Base-by-base conservation (phyloP, 345 rosid genomes). In the Pugionium cornutum region DNA sequence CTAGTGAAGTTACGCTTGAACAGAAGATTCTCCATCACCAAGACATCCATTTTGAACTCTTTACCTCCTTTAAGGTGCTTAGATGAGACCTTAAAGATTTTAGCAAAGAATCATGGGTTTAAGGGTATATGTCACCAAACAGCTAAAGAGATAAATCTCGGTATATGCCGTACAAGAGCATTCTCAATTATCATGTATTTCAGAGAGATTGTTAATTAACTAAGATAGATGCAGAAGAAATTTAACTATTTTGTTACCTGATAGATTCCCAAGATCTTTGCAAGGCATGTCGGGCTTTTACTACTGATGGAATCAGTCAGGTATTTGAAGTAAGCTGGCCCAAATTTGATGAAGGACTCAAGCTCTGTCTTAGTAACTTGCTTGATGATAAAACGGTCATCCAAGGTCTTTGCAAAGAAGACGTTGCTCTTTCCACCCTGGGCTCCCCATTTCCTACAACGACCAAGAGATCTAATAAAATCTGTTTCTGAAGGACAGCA, bases 391-490 rank as follows among this genome's bases (percentile, higher is more conserved):
- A 94, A 94, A 26, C 99, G 89, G 51, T 94, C 99, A 59, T 94
- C 99, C 78, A 88, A 83, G 53, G 96, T 83, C 77, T 94, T 94
- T 36, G 99, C 99, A 63, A 94, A 94, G 76, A 94, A 94, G 58
- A 86, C 99, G 64, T 90, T 94, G 81, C 99, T 94, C 88, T 94
- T 94, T 64, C 99, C 97, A 71, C 99, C 97, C 48, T 94, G 97
- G 48, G 97, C 96, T 45, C 90, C 96, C 99, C 99, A 94, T 82
- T 94, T 94, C 77, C 77, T 90, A 80, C 99, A 94, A 26, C 92
- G 97, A 67, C 97, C 85, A 51, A 94, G 91, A 68, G 99, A 94
- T 59, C 92, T 83, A 53, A 94, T 53, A 54, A 79, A 94, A 70
- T 94, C 96, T 58, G 81, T 75, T 83, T 90, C 96, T 43, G 84